Evolutionary conservation across 768 basidiomycete genomes (phyloP), one percentile per base, ranked within the genome.

Genomic region (Exidia glandulosa): DNA sequence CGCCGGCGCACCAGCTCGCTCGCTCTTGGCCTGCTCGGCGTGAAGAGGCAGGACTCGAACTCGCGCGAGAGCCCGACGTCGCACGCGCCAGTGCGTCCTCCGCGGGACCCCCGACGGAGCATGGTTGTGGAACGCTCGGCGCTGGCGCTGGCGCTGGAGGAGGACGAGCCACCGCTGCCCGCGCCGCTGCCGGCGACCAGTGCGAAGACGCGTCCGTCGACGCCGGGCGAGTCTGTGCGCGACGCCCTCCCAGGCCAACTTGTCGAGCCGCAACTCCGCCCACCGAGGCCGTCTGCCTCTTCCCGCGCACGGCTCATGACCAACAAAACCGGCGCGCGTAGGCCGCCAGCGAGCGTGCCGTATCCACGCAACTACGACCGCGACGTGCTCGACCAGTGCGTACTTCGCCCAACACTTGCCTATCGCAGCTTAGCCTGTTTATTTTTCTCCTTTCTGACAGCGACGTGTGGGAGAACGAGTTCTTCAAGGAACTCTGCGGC

Each of bases 361-460:
- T 89, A 87, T 67, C 86, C 87, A 7, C 75, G 84, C 63, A 81
- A 77, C 65, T 88, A 86, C 66, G 85, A 83, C 60, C 71, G 78
- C 19, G 76, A 80, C 32, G 80, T 82, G 37, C 68, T 87, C 29
- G 87, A 88, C 72, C 66, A 85, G 87, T 88, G 67, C 75, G 86
- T 81, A 12, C 57, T 25, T n/a, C n/a, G n/a, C n/a, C n/a, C n/a
- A n/a, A n/a, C 47, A 45, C 32, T 36, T 63, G 56, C 52, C 25
- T 63, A 56, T 58, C 57, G 37, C 45, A 33, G 36, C 58, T 31
- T n/a, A 48, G 56, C 29, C 31, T 6, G 12, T 45, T 10, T 45
- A 3, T 59, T 60, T 59, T n/a, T 37, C 59, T 16, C 5, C 25
- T 54, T 23, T 14, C 47, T 9, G 57, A 30, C 31, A 88, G 87